Evolutionary conservation across 2,329 filamentous ascomycete genomes (phyloP), one percentile per base, ranked within the genome.

Genomic region (Penicillium sp.): DNA sequence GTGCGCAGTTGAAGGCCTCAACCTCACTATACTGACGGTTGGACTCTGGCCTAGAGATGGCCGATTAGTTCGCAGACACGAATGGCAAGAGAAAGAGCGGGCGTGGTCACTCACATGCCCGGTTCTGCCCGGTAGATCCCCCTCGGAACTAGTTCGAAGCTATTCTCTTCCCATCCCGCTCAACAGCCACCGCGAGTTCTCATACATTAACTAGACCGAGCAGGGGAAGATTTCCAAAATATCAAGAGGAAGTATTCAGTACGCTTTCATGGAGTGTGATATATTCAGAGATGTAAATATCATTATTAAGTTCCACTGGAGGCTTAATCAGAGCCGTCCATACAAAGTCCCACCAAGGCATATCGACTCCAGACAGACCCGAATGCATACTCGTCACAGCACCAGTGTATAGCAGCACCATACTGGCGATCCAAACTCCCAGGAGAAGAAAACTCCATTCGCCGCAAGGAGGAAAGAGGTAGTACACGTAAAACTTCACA

Each of bases 321-420:
- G 61, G 61, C 64, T 64, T 59, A 57, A 61, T 62, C 57, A 59
- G 62, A 63, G 63, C 60, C 62, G 44, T 57, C 57, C 51, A 60
- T 55, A 53, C 59, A 50, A 65, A 22, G 54, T 58, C 50, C 47
- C 41, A 57, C 54, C 55, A 51, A 35, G 27, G 49, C 31, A 56
- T 50, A 55, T 49, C 40, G 40, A 53, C 47, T 40, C 27, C 54
- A 56, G 55, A 19, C 35, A 58, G 37, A 53, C 18, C 47, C 54
- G 47, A 60, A 53, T 46, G 58, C 58, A 56, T 46, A 57, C 50
- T 66, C 63, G 58, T 63, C 41, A 66, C 54, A 63, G 52, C 59
- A 61, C 60, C 54, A 59, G 59, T 35, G 13, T 49, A 60, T 58
- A 56, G 36, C 51, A 53, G 49, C 50, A 50, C 16, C 43, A 41